Conservation (phyloP, 768 basidiomycete species). For the Lepiota venenata region DNA sequence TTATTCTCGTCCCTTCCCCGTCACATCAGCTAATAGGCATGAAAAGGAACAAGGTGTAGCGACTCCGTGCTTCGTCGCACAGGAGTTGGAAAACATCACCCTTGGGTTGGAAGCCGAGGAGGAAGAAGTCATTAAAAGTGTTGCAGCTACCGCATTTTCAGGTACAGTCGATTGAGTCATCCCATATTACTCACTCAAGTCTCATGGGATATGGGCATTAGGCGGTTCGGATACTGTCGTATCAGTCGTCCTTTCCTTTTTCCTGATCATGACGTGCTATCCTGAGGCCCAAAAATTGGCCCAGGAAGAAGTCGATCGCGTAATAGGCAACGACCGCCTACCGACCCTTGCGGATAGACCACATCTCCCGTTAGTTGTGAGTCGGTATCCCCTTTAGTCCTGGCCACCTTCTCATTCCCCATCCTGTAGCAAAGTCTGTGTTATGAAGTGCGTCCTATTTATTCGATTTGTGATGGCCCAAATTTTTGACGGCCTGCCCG, state of each 20-base stretch:
- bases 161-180: slow-evolving; percentile 21
- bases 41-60: slow-evolving; percentile 25
- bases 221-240: slow-evolving; percentile 34
- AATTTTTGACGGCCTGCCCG: neutral
- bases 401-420: neutral
- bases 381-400: slow-evolving; percentile 4
- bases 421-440: slow-evolving; percentile 24
- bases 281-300: slow-evolving; percentile 34
- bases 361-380: slow-evolving; percentile 35
- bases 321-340: slow-evolving; percentile 27
- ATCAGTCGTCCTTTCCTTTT: slow-evolving; percentile 33
- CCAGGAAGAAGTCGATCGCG: slow-evolving; percentile 35
- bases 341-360: slow-evolving; percentile 35
- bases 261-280: slow-evolving; percentile 36
- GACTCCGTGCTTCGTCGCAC: slow-evolving; percentile 30
- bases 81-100: slow-evolving; percentile 29
- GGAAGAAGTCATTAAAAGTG: slow-evolving; percentile 37
- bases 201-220: neutral
- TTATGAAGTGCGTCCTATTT: slow-evolving; percentile 19
- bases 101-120: slow-evolving; percentile 22
- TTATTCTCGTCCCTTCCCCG: neutral
- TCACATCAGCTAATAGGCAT: neutral
- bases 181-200: neutral
- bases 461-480: neutral
- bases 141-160: slow-evolving; percentile 40